phyloP scores from a whole-genome alignment of 1,139 yeast genomes.

The Suhomyces guaymorum region DNA sequence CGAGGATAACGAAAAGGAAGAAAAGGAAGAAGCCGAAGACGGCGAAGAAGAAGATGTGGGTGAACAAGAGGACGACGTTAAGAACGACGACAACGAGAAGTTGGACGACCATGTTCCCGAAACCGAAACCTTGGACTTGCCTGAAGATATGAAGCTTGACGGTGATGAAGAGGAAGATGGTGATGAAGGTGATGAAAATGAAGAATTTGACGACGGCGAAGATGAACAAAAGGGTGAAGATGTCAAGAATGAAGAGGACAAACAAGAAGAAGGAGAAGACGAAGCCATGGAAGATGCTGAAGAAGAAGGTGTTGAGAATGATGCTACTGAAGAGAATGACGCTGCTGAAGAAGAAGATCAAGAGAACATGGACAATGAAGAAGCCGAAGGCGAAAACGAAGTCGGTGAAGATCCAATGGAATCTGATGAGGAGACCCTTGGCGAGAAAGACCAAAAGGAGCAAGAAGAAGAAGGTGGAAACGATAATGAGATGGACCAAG shows the following conservation, averaged over 20 bases:
- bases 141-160: slow-evolving; percentile 84
- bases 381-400: slow-evolving; percentile 22
- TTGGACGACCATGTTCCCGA: slow-evolving; percentile 75
- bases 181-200: slow-evolving; percentile 40
- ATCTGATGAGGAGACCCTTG: slow-evolving; percentile 21
- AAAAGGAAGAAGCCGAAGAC: slow-evolving; percentile 39
- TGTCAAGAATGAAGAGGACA: slow-evolving; percentile 20
- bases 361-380: slow-evolving; percentile 25
- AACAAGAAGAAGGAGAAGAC: slow-evolving; percentile 10
- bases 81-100: slow-evolving; percentile 69
- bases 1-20: slow-evolving; percentile 30
- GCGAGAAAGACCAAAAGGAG: slow-evolving; percentile 29
- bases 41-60: slow-evolving; percentile 68
- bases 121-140: slow-evolving; percentile 76
- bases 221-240: slow-evolving; percentile 17
- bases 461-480: slow-evolving; percentile 28
- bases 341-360: slow-evolving; percentile 21
- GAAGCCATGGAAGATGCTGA: slow-evolving; percentile 22
- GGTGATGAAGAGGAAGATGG: slow-evolving; percentile 61
- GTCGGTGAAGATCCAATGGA: slow-evolving; percentile 20
- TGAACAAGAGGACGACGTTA: slow-evolving; percentile 77
- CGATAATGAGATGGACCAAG: slow-evolving; percentile 28
- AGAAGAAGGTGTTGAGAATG: slow-evolving; percentile 22
- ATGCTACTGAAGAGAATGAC: slow-evolving; percentile 23
- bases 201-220: slow-evolving; percentile 31